These are phyloP conservation scores for Ampelomyces quisqualis DNA, from an alignment of 2,329 filamentous ascomycete species.

Conservation along the genomic window DNA sequence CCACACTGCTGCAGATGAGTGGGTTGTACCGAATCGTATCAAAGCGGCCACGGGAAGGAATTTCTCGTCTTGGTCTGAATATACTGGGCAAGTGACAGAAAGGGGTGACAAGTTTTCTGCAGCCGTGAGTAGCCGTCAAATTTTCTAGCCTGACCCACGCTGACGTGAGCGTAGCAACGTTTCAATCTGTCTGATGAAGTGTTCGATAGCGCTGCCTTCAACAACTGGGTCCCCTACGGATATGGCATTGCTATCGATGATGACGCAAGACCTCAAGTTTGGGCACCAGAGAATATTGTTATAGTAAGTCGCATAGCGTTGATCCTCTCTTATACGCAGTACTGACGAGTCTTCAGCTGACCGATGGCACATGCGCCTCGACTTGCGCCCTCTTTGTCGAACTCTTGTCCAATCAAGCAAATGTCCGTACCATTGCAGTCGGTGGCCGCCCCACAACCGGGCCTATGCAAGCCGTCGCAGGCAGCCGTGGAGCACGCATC, in stretches of 20 bases:
- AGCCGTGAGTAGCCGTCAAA: neutral
- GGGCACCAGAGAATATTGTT: slow-evolving; percentile 32
- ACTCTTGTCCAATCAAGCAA: slow-evolving; percentile 48
- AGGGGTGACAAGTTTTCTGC: slow-evolving; percentile 35
- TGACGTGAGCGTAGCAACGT: slow-evolving; percentile 7
- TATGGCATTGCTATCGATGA: slow-evolving; percentile 3
- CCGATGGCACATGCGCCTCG: slow-evolving; percentile 58
- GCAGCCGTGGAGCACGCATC: slow-evolving; percentile 56
- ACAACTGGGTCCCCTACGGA: slow-evolving; percentile 10
- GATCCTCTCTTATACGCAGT: too few relatives aligned
- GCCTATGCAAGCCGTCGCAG: slow-evolving; percentile 47
- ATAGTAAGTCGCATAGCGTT: slow-evolving; percentile 12
- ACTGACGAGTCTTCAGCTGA: slow-evolving; percentile 30
- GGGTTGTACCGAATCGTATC: slow-evolving; percentile 16
- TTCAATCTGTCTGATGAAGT: slow-evolving; percentile 15
- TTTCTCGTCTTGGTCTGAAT: slow-evolving; percentile 47
- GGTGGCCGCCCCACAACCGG: slow-evolving; percentile 57
- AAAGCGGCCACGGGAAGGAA: slow-evolving; percentile 24
- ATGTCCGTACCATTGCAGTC: slow-evolving; percentile 55
- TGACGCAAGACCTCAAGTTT: neutral
- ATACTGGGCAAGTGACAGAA: slow-evolving; percentile 29
- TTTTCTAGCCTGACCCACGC: neutral
- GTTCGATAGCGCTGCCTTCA: slow-evolving; percentile 33
- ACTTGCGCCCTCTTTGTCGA: slow-evolving; percentile 58
- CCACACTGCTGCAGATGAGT: slow-evolving; percentile 14